Conservation (phyloP, 345 rosid species). For the Corchorus olitorius region DNA sequence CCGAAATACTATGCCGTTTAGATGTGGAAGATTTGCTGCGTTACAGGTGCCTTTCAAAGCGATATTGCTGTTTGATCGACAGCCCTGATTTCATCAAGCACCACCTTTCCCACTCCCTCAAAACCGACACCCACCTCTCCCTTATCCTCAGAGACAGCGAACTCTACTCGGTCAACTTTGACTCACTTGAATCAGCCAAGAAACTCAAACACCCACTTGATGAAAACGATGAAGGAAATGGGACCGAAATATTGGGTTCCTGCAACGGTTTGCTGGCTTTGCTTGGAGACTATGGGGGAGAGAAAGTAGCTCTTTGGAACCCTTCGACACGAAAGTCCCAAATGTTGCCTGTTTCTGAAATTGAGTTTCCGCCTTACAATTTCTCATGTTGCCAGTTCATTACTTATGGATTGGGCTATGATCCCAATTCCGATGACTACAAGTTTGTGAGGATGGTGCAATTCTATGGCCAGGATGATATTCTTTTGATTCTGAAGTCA, state of each 20-base stretch:
- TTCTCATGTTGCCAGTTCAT: neutral
- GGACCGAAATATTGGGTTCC: constrained; percentile 41
- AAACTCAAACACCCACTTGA: constrained; percentile 34
- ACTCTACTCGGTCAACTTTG: constrained; percentile 32
- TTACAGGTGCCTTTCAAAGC: too few species aligned
- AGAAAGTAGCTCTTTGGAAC: constrained; percentile 37
- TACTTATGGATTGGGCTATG: constrained; percentile 49
- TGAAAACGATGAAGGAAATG: constrained; percentile 17
- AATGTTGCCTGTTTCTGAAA: neutral
- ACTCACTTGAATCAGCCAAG: constrained; percentile 4
- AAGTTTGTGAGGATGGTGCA: constrained; percentile 36
- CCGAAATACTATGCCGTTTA: too few species aligned
- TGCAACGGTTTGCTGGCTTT: constrained; percentile 44
- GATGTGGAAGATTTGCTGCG: too few species aligned
- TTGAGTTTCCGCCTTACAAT: neutral
- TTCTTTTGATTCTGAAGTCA: constrained; percentile 32
- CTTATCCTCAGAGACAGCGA: constrained; percentile 30
- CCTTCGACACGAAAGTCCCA: constrained; percentile 30
- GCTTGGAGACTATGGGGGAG: constrained; percentile 30
- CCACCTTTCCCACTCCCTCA: neutral
- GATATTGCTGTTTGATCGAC: constrained; percentile 25
- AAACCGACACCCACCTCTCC: neutral
- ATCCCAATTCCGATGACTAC: constrained; percentile 34
- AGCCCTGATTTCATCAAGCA: constrained; percentile 12
- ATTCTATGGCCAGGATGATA: constrained; percentile 18